Percentiles rank a stretch among this genome's conserved stretches.
phyloP scores from a whole-genome alignment of 202 grass and related monocot genomes.

The Alloteropsis angusta region DNA sequence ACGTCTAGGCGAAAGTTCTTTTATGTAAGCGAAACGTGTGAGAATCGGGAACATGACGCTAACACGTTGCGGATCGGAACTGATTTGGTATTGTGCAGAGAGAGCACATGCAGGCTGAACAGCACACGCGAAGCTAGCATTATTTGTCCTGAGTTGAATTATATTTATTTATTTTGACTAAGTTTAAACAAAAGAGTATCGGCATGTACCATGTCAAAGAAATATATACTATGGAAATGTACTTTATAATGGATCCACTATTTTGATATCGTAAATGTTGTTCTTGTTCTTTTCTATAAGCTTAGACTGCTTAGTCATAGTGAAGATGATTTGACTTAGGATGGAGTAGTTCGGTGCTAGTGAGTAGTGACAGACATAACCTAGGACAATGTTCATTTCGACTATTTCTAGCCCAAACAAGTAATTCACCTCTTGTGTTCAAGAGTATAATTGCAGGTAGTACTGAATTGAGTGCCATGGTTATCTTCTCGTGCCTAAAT shows the following conservation, averaged over 20 bases:
- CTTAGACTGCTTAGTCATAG: not conserved
- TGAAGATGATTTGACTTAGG: not conserved
- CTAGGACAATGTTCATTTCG: not conserved
- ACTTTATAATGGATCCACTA: not conserved
- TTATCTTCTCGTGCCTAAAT: not conserved
- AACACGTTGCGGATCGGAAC: not conserved
- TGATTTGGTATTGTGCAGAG: not conserved
- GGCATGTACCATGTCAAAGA: too few species aligned
- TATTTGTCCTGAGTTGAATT: not conserved
- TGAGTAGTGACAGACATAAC: not conserved
- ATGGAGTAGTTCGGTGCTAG: not conserved
- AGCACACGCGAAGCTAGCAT: not conserved
- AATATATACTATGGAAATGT: too few species aligned
- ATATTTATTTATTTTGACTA: not conserved
- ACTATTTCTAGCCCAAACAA: not conserved
- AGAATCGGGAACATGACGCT: not conserved
- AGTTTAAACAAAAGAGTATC: too few species aligned
- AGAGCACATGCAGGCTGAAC: not conserved
- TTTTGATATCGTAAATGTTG: not conserved
- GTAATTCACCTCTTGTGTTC: not conserved
- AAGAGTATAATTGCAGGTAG: not conserved
- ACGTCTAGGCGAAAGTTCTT: conserved; percentile 4
- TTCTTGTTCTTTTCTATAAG: not conserved
- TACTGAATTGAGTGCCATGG: not conserved
- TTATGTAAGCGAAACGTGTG: not conserved